Base-by-base conservation (phyloP, 2,329 filamentous ascomycete genomes). In the Aureobasidium pullulans region DNA sequence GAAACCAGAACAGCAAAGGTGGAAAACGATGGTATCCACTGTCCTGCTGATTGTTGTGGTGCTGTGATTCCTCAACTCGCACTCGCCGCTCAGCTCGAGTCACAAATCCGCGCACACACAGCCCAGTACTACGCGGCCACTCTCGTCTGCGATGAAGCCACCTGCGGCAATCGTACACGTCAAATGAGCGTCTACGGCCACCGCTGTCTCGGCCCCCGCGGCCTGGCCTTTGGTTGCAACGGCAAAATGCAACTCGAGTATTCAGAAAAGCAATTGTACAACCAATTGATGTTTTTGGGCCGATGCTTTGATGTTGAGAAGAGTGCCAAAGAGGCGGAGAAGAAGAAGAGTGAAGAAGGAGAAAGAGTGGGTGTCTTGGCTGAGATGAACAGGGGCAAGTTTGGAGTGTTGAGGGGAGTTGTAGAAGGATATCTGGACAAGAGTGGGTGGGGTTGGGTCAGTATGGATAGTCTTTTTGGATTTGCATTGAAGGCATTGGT, bases 111-210 rank as follows among this genome's bases (percentile, higher is more conserved):
- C 49, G 77, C 81, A 36, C 84, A 91, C 66, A 89, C 90, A 6
- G 81, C 88, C 9, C 83, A 84, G 49, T 99, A 99, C 79, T 97
- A 99, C 73, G 89, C 96, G 69, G 91, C 86, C 62, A 95, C 90
- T 86, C 83, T 99, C 6, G 80, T 90, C 40, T 99, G 94, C 73
- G 89, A 96, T 71, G 94, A 99, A 72, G 78, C 89, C 1, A 85
- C 89, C 36, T 99, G 94, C 73, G 88, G 87, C 31, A 88, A 86
- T 69, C 87, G 90, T 60, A 97, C 94, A 2, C 84, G 93, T 50
- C 90, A 96, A 71, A 92, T 97, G 79, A 89, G 85, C 67, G 94
- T 99, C 40, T 96, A 96, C 71, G 94, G 94, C 47, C 85, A 88
- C 62, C 85, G 91, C 52, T 99, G 94, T 71, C 79, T 97, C 6